Conservation (phyloP, 176 grass and related monocot species). For the Phragmites australis region DNA sequence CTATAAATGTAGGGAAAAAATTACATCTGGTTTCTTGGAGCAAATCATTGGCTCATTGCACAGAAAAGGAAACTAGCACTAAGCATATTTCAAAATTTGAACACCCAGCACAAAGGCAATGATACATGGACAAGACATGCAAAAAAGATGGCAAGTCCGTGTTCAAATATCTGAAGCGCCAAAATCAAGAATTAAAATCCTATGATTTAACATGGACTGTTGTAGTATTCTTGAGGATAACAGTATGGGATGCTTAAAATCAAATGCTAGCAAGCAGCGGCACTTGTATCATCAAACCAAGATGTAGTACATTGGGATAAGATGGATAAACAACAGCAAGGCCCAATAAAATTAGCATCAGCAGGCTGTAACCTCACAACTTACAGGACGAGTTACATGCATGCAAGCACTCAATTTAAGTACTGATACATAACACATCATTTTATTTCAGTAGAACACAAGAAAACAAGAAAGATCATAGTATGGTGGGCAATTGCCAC, state of each 20-base stretch:
- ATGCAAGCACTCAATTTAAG: constrained; percentile 20
- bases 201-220: neutral
- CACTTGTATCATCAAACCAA: neutral
- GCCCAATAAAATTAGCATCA: constrained; percentile 21
- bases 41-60: neutral
- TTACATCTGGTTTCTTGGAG: neutral
- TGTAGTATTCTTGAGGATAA: neutral
- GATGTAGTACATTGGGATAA: neutral
- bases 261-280: neutral
- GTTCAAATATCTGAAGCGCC: neutral
- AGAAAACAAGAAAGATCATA: constrained; percentile 9
- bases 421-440: neutral
- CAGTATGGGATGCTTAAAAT: neutral
- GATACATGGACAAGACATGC: neutral
- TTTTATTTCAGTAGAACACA: constrained; percentile 25
- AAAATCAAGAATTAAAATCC: no score
- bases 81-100: neutral
- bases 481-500: neutral
- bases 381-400: neutral
- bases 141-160: neutral
- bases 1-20: no score
- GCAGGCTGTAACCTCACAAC: neutral
- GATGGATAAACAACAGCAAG: constrained; percentile 10
- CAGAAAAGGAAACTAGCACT: neutral
- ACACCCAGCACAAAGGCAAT: neutral